Conservation (phyloP, 148 eudicot species). For the Vaccinium myrtillus region DNA sequence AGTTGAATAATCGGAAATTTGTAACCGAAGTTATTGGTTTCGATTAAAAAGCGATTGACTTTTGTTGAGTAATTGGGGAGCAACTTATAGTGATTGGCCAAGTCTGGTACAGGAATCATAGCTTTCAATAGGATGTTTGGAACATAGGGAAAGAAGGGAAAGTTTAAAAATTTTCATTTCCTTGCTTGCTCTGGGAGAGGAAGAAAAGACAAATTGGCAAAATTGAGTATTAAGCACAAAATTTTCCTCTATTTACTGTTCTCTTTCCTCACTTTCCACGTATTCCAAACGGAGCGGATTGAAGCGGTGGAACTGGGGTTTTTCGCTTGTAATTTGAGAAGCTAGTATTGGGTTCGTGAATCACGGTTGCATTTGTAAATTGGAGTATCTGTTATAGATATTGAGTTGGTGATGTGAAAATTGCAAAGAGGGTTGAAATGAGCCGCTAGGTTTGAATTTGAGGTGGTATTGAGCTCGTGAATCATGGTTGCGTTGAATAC, state of each 20-base stretch:
- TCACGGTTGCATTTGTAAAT: background rate
- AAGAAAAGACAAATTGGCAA: too few relatives aligned
- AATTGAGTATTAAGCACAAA: too few relatives aligned
- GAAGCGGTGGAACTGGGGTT: conserved; percentile 18
- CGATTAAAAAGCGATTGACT: background rate
- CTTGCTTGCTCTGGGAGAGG: too few relatives aligned
- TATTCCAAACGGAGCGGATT: too few relatives aligned
- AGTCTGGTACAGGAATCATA: background rate
- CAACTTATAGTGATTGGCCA: background rate
- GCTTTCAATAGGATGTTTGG: background rate
- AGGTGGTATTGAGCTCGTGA: conserved; percentile 2
- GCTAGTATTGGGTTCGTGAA: background rate
- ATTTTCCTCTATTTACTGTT: too few relatives aligned
- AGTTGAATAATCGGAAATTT: conserved; percentile 15
- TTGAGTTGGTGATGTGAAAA: background rate
- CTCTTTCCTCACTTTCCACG: too few relatives aligned
- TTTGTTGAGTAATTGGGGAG: background rate
- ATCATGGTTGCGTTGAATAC: background rate
- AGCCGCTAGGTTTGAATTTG: background rate
- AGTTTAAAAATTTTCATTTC: too few relatives aligned
- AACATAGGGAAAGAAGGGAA: too few relatives aligned
- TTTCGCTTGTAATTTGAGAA: background rate
- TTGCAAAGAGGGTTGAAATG: background rate
- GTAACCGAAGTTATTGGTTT: conserved; percentile 12
- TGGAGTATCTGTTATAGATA: background rate